A percentile compares a stretch with the other conserved stretches of the same genome.
phyloP scores from a whole-genome alignment of 352 stramenopile genomes.

The Aphanomyces astaci region DNA sequence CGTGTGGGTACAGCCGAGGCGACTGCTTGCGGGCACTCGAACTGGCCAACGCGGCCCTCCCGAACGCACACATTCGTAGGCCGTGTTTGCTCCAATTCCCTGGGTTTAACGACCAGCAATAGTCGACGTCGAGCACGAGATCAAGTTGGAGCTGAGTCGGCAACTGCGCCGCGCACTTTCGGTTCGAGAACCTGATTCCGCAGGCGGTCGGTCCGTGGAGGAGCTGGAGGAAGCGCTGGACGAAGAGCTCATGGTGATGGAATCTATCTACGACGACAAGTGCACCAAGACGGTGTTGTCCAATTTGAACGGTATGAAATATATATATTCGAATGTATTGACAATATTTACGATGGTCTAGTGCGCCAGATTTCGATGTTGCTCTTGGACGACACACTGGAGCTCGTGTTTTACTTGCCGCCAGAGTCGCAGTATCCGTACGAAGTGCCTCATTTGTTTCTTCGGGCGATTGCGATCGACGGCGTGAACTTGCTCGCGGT shows the following conservation, averaged over 20 bases:
- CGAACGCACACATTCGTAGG: background rate
- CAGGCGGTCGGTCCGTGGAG: conserved; percentile 25
- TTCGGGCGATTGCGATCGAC: conserved; percentile 35
- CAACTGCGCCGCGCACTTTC: conserved; percentile 38
- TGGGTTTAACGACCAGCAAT: conserved; percentile 18
- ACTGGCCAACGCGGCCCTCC: conserved; percentile 34
- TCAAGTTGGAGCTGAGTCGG: conserved; percentile 33
- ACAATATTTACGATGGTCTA: too few species aligned
- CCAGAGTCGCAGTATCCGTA: conserved; percentile 59
- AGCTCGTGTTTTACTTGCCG: conserved; percentile 51
- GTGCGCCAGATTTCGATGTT: conserved; percentile 40
- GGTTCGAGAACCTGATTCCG: background rate
- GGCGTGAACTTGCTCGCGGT: conserved; percentile 10
- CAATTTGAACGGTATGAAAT: too few species aligned
- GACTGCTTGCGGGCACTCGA: conserved; percentile 44
- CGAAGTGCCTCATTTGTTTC: conserved; percentile 47
- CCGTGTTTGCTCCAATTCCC: background rate
- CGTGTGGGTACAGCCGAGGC: conserved; percentile 46
- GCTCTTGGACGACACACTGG: conserved; percentile 35
- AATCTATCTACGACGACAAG: conserved; percentile 79
- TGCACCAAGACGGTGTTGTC: background rate
- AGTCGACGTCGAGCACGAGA: conserved; percentile 26
- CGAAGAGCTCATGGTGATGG: conserved; percentile 69
- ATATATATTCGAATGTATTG: too few species aligned
- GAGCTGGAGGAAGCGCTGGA: conserved; percentile 48